Percentiles rank a stretch among this genome's conserved stretches.
Evolutionary conservation across 192 early-diverging fungal species (phyloP).

Genomic region (Backusella westeae): DNA sequence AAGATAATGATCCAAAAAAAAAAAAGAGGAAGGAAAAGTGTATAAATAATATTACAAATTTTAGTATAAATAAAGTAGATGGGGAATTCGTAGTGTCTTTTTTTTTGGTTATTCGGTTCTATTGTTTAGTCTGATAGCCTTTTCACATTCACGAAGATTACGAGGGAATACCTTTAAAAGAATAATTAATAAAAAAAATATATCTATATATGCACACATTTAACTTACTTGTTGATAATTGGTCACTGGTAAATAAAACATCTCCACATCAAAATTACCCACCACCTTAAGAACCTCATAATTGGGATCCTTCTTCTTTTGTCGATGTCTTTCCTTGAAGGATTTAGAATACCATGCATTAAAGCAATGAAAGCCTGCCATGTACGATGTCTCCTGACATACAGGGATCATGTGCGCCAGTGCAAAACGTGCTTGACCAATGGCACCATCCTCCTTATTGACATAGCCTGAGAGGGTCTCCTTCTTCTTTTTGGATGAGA

Average conservation of each 20-base stretch:
- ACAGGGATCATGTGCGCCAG: constrained; percentile 23
- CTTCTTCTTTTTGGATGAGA: constrained; percentile 19
- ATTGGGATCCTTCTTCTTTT: constrained; percentile 15
- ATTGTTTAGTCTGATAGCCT: not conserved
- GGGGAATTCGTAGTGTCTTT: not conserved
- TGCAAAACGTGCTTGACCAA: constrained; percentile 34
- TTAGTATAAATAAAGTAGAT: not conserved
- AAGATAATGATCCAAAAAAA: not conserved
- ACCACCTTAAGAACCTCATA: constrained; percentile 27
- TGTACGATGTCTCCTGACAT: constrained; percentile 17
- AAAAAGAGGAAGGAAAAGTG: not conserved
- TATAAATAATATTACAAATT: not conserved
- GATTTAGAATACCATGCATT: constrained; percentile 30
- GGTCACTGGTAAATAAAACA: constrained; percentile 26
- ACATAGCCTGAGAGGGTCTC: constrained; percentile 27
- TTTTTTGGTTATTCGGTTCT: not conserved
- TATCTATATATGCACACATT: not conserved
- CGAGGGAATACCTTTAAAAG: constrained; percentile 4
- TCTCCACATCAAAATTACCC: constrained; percentile 30
- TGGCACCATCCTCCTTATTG: constrained; percentile 30
- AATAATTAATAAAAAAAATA: not conserved
- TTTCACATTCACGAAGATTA: constrained; percentile 6
- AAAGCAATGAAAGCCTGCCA: constrained; percentile 28
- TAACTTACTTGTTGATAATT: not conserved
- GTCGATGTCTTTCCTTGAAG: constrained; percentile 1